Percentiles rank a stretch among this genome's conserved stretches.
Conservation (phyloP, 495 filamentous ascomycete genomes). For the Lepraria neglecta region DNA sequence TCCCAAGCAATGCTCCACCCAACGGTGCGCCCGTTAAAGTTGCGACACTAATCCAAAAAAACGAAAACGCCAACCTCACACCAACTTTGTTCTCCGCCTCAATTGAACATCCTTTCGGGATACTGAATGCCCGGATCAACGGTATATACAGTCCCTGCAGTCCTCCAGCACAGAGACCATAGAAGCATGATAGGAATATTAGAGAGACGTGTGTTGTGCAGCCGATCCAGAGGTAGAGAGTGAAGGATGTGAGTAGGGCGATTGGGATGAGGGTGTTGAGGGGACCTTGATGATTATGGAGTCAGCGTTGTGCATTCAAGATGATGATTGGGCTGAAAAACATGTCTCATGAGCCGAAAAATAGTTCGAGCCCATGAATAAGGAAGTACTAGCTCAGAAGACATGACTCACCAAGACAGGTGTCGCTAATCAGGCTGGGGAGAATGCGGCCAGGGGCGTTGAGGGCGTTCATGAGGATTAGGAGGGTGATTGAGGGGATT, state of each 20-base stretch:
- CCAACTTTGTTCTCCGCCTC: constrained; percentile 50
- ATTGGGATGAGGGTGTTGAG: constrained; percentile 56
- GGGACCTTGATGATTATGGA: constrained; percentile 34
- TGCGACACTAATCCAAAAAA: constrained; percentile 68
- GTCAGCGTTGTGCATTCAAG: too few species aligned
- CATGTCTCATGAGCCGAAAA: too few species aligned
- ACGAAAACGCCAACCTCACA: constrained; percentile 72
- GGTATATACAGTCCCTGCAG: constrained; percentile 63
- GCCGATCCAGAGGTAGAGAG: constrained; percentile 58
- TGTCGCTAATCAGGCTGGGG: constrained; percentile 59
- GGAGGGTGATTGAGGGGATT: constrained; percentile 44
- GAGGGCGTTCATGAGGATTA: constrained; percentile 68
- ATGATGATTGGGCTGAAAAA: too few species aligned
- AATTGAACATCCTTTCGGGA: constrained; percentile 40
- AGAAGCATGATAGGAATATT: constrained; percentile 55
- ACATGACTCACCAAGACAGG: constrained; percentile 35
- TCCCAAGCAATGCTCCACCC: constrained; percentile 55
- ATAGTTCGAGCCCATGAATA: too few species aligned
- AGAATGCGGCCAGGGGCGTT: constrained; percentile 59
- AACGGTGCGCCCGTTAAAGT: constrained; percentile 69
- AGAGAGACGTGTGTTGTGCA: constrained; percentile 46
- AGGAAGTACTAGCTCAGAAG: too few species aligned
- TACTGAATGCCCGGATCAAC: constrained; percentile 29
- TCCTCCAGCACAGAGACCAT: constrained; percentile 56
- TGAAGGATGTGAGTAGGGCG: constrained; percentile 44